A percentile compares a stretch with the other conserved stretches of the same genome.
These are phyloP conservation scores for Malus hybrid DNA, from an alignment of 331 rosid genomes.

Conservation along the genomic window DNA sequence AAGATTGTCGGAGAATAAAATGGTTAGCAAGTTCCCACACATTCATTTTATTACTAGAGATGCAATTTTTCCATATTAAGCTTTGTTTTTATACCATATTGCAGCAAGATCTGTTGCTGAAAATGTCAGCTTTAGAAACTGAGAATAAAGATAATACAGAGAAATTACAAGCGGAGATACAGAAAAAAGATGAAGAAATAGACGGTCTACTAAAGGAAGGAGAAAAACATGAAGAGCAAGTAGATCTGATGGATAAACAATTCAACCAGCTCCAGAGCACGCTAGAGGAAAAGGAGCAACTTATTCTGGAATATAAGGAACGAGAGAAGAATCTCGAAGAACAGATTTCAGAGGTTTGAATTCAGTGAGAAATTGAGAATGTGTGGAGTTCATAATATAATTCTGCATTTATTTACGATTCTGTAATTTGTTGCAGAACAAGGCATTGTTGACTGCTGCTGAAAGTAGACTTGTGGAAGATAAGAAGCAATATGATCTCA, in stretches of 20 bases:
- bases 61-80: slow-evolving; percentile 16
- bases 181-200: slow-evolving; percentile 57
- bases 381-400: slow-evolving; percentile 1
- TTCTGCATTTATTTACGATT: slow-evolving; percentile 11
- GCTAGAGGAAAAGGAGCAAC: slow-evolving; percentile 61
- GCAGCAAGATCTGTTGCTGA: slow-evolving; percentile 69
- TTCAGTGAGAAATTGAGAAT: slow-evolving; percentile 2
- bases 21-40: slow-evolving; percentile 39
- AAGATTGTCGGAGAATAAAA: slow-evolving; percentile 59
- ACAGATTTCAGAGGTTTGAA: slow-evolving; percentile 58
- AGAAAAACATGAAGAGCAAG: slow-evolving; percentile 43
- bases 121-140: slow-evolving; percentile 54
- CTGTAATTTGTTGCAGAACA: slow-evolving; percentile 48
- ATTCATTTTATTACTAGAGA: slow-evolving; percentile 5
- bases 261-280: slow-evolving; percentile 29
- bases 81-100: slow-evolving; percentile 18
- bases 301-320: slow-evolving; percentile 46
- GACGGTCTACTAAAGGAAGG: slow-evolving; percentile 44
- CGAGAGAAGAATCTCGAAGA: slow-evolving; percentile 68
- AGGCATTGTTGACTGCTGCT: slow-evolving; percentile 39
- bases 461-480: slow-evolving; percentile 72
- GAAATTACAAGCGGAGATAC: slow-evolving; percentile 52
- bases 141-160: slow-evolving; percentile 53
- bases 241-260: slow-evolving; percentile 53
- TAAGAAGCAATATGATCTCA: slow-evolving; percentile 63